Conservation (phyloP, 2,329 filamentous ascomycete genomes). For the Colletotrichum sp. region DNA sequence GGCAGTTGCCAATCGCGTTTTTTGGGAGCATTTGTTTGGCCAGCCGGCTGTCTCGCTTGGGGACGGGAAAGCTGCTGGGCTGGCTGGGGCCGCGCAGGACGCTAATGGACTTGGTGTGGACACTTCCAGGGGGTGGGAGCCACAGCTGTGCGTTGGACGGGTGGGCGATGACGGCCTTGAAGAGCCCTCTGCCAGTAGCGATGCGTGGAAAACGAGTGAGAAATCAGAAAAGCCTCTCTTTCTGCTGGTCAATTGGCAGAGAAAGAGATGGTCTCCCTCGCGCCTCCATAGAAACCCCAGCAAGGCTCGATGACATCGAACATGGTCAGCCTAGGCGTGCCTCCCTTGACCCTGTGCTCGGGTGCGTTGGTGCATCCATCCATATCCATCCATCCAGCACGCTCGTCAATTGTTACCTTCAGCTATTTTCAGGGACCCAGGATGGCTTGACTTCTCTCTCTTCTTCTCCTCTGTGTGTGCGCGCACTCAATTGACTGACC, state of each 20-base stretch:
- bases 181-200: not conserved
- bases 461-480: not conserved
- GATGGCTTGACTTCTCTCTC: not conserved
- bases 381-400: not conserved
- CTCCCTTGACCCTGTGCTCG: not conserved
- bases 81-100: not conserved
- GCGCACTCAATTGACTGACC: not conserved
- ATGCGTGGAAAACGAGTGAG: not conserved
- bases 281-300: not conserved
- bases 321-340: not conserved
- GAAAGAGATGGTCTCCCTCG: not conserved
- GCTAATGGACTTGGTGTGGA: not conserved
- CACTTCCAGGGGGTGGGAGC: not conserved
- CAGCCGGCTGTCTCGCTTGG: constrained; percentile 2
- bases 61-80: not conserved
- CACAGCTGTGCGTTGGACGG: not conserved
- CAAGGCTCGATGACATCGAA: not conserved
- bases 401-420: not conserved
- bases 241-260: not conserved
- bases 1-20: not conserved
- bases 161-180: not conserved
- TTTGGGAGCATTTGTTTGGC: not conserved
- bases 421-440: not conserved
- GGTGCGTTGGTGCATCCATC: not conserved
- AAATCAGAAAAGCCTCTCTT: not conserved